Percentiles rank a stretch among this genome's conserved stretches.
Conservation (phyloP, 495 filamentous ascomycete genomes). For the Emericellopsis terricola region DNA sequence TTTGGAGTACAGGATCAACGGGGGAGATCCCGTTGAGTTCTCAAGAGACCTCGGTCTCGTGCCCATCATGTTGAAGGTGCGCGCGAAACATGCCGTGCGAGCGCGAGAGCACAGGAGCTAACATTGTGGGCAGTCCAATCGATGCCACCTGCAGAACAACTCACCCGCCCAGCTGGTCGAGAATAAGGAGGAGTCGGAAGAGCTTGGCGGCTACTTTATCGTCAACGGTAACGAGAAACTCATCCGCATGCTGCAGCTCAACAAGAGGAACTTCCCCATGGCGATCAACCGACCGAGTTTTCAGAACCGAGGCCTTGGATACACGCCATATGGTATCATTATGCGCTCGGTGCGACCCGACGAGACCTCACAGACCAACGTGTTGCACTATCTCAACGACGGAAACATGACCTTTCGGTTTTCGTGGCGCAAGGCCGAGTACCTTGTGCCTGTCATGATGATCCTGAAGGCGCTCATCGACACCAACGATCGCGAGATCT, state of each 20-base stretch:
- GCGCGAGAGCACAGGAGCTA: too few species aligned
- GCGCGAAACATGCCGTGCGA: too few species aligned
- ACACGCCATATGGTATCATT: slow-evolving; percentile 78
- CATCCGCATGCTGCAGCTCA: slow-evolving; percentile 78
- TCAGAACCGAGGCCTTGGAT: slow-evolving; percentile 61
- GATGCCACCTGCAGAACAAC: slow-evolving; percentile 75
- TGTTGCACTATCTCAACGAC: slow-evolving; percentile 86
- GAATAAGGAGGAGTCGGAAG: slow-evolving; percentile 83
- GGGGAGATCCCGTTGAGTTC: slow-evolving; percentile 62
- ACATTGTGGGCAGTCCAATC: slow-evolving; percentile 67
- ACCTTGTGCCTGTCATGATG: slow-evolving; percentile 87
- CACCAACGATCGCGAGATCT: slow-evolving; percentile 92
- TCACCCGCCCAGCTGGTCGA: slow-evolving; percentile 65
- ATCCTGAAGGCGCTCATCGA: slow-evolving; percentile 86
- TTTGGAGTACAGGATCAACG: slow-evolving; percentile 69
- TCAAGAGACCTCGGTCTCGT: slow-evolving; percentile 72
- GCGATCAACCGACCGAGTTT: slow-evolving; percentile 85
- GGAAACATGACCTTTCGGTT: slow-evolving; percentile 94
- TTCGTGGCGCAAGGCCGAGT: slow-evolving; percentile 96
- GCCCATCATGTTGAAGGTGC: slow-evolving; percentile 81
- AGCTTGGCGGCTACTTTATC: slow-evolving; percentile 85
- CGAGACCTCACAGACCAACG: slow-evolving; percentile 94
- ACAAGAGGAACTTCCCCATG: slow-evolving; percentile 82
- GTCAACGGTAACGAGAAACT: slow-evolving; percentile 95
- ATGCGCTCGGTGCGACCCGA: slow-evolving; percentile 84